Percentiles rank a stretch among this genome's conserved stretches.
These are phyloP conservation scores for Stylonectria norvegica DNA, from an alignment of 2,329 filamentous ascomycete genomes.

Conservation along the genomic window DNA sequence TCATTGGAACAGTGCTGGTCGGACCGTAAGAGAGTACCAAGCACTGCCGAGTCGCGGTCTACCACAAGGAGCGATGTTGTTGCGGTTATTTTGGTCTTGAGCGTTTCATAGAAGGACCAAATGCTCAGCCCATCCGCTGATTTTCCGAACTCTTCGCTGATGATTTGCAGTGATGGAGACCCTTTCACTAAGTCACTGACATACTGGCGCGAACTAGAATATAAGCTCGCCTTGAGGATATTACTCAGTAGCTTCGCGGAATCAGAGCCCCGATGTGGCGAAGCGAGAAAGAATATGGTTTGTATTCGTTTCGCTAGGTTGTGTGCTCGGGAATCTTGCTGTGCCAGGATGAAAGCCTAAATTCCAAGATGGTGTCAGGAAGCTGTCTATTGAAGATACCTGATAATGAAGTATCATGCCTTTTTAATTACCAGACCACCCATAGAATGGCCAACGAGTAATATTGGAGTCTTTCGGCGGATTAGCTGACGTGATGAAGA, in stretches of 20 bases:
- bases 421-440: conserved; percentile 38
- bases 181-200: conserved; percentile 37
- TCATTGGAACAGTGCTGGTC: too few relatives aligned
- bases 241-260: conserved; percentile 34
- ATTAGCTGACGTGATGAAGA: too few relatives aligned
- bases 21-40: too few relatives aligned
- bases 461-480: conserved; percentile 36
- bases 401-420: too few relatives aligned
- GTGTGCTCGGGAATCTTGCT: conserved; percentile 28
- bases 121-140: conserved; percentile 35
- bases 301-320: conserved; percentile 28
- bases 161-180: conserved; percentile 33
- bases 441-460: conserved; percentile 48
- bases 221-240: conserved; percentile 33
- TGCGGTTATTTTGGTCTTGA: conserved; percentile 18
- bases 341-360: conserved; percentile 33
- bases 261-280: conserved; percentile 40
- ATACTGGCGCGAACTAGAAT: conserved; percentile 32
- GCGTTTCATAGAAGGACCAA: conserved; percentile 46
- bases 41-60: conserved; percentile 38
- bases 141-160: conserved; percentile 46
- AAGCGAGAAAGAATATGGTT: conserved; percentile 39
- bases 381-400: too few relatives aligned
- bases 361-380: too few relatives aligned
- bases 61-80: conserved; percentile 27